A percentile compares a stretch with the other conserved stretches of the same genome.
These are phyloP conservation scores for Pleurotus sapidus DNA, from an alignment of 768 basidiomycete species.

Conservation along the genomic window DNA sequence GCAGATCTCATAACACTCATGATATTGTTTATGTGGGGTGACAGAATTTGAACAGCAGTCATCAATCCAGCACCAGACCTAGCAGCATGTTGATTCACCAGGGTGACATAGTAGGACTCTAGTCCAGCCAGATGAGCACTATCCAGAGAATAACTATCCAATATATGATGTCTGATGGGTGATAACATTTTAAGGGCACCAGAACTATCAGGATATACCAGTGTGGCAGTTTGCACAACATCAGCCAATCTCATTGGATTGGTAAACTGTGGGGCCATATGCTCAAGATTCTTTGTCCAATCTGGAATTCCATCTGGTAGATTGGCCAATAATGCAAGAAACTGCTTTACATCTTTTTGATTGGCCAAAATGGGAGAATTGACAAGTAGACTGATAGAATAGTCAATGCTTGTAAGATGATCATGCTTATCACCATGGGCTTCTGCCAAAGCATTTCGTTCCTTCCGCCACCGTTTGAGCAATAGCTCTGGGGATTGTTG, in stretches of 20 bases:
- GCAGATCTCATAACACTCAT: conserved; percentile 5
- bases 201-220: conserved; percentile 4
- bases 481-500: conserved; percentile 10
- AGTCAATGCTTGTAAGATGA: conserved; percentile 5
- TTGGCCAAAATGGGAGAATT: not conserved
- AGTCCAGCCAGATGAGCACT: not conserved
- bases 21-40: conserved; percentile 6
- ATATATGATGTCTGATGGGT: conserved; percentile 5
- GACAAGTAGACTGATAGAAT: conserved; percentile 8
- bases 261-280: not conserved
- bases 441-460: conserved; percentile 2
- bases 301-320: conserved; percentile 2
- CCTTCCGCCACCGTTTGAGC: conserved; percentile 5
- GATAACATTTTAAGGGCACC: conserved; percentile 5
- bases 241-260: conserved; percentile 4
- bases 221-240: conserved; percentile 5
- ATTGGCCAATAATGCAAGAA: conserved; percentile 3
- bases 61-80: not conserved
- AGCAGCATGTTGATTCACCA: conserved; percentile 1
- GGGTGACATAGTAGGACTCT: conserved; percentile 3
- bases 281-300: conserved; percentile 2
- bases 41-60: conserved; percentile 2
- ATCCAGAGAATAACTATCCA: not conserved
- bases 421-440: conserved; percentile 3
- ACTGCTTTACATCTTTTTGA: conserved; percentile 4